A percentile compares a stretch with the other conserved stretches of the same genome.
Evolutionary conservation across 257 asterid genomes (phyloP).

Genomic region (Capsicum baccatum): DNA sequence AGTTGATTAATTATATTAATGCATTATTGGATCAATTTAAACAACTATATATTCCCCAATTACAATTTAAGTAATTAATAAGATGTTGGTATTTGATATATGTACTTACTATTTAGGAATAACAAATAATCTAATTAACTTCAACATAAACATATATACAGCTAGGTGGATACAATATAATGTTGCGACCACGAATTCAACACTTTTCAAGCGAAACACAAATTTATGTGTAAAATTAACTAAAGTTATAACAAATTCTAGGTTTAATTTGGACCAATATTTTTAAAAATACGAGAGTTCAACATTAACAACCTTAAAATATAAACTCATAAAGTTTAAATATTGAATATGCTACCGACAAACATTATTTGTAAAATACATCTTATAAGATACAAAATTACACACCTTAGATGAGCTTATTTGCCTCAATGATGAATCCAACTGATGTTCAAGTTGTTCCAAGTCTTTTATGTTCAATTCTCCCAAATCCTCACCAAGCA

Average conservation of each 20-base stretch:
- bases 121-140: too few species aligned
- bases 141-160: too few species aligned
- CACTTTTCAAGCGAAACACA: too few species aligned
- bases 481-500: constrained; percentile 70
- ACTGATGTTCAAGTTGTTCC: constrained; percentile 61
- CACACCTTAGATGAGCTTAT: constrained; percentile 59
- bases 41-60: background rate
- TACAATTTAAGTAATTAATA: too few species aligned
- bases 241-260: too few species aligned
- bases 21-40: background rate
- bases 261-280: too few species aligned
- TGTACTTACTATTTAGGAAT: too few species aligned
- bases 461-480: constrained; percentile 53
- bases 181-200: too few species aligned
- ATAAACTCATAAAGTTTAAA: background rate
- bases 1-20: background rate
- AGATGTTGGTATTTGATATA: too few species aligned
- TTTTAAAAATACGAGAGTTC: background rate
- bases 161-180: too few species aligned
- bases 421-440: constrained; percentile 60
- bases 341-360: background rate
- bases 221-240: too few species aligned
- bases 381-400: background rate
- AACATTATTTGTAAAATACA: background rate
- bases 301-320: background rate